phyloP scores from a whole-genome alignment of 352 stramenopile genomes.

The Globisporangium spiculum region DNA sequence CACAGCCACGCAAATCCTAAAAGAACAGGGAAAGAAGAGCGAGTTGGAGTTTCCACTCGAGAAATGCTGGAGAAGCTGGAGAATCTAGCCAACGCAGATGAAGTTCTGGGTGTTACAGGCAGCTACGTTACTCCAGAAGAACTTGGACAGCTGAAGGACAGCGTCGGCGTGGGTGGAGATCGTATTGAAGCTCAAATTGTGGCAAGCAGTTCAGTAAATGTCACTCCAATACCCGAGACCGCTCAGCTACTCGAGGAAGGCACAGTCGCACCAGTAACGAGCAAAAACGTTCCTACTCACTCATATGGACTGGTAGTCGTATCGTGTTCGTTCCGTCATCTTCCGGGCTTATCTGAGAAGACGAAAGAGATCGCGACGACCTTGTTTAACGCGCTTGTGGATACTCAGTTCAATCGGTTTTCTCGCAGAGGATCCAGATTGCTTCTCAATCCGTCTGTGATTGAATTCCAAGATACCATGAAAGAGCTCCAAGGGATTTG shows the following conservation, averaged over 20 bases:
- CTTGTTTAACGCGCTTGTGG: conserved; percentile 57
- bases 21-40: not conserved
- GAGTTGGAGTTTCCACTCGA: not conserved
- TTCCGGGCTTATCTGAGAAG: conserved; percentile 49
- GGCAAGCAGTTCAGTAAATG: not conserved
- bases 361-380: conserved; percentile 50
- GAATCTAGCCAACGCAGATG: not conserved
- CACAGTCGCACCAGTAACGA: not conserved
- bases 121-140: no score
- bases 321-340: conserved; percentile 51
- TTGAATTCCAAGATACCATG: conserved; percentile 79
- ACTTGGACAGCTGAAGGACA: not conserved
- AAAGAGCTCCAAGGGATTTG: conserved; percentile 50
- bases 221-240: not conserved
- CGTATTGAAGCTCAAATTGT: not conserved
- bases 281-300: not conserved
- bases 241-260: not conserved
- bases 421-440: conserved; percentile 47
- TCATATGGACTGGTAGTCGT: conserved; percentile 55
- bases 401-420: conserved; percentile 49
- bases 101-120: not conserved
- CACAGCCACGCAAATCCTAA: not conserved
- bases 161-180: not conserved
- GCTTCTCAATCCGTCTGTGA: conserved; percentile 76
- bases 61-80: not conserved